Evolutionary conservation across 1,284 basidiomycete species (phyloP).

Genomic region (Violaceomyces palustris): DNA sequence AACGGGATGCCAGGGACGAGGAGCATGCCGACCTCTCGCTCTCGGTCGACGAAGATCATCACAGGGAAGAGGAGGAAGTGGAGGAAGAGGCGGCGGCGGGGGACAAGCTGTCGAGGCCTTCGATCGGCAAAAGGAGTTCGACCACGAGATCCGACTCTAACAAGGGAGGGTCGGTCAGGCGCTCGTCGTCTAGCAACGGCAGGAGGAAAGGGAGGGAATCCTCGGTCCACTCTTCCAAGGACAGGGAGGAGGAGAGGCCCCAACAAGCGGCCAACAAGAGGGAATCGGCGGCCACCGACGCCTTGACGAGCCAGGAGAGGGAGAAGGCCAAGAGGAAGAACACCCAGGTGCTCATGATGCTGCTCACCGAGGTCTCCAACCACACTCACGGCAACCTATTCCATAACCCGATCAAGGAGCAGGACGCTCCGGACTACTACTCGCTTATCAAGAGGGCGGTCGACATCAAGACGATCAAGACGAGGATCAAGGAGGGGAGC

Average conservation of each 20-base stretch:
- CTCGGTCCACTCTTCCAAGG: too few relatives aligned
- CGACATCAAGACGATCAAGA: slow-evolving; percentile 47
- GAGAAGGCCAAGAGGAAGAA: slow-evolving; percentile 37
- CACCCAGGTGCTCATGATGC: slow-evolving; percentile 41
- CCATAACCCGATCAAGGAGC: slow-evolving; percentile 47
- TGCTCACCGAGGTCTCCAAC: slow-evolving; percentile 45
- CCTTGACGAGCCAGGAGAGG: too few relatives aligned
- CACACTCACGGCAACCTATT: slow-evolving; percentile 50
- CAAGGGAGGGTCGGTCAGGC: too few relatives aligned
- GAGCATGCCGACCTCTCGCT: slow-evolving; percentile 4
- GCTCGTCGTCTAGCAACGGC: too few relatives aligned
- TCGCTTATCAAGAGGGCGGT: slow-evolving; percentile 39
- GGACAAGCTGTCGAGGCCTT: too few relatives aligned
- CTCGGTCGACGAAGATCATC: too few relatives aligned
- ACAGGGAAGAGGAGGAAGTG: neutral
- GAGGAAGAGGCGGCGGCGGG: slow-evolving; percentile 1
- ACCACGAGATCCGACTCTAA: too few relatives aligned
- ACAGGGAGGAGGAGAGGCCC: too few relatives aligned
- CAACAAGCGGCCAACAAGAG: too few relatives aligned
- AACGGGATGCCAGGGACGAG: slow-evolving; percentile 13
- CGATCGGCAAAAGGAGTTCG: too few relatives aligned
- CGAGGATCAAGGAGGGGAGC: slow-evolving; percentile 41
- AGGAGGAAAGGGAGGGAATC: too few relatives aligned
- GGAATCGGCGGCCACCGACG: too few relatives aligned
- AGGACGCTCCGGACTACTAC: slow-evolving; percentile 49